Conservation (phyloP, 345 rosid species). For the Physaria fendleri region DNA sequence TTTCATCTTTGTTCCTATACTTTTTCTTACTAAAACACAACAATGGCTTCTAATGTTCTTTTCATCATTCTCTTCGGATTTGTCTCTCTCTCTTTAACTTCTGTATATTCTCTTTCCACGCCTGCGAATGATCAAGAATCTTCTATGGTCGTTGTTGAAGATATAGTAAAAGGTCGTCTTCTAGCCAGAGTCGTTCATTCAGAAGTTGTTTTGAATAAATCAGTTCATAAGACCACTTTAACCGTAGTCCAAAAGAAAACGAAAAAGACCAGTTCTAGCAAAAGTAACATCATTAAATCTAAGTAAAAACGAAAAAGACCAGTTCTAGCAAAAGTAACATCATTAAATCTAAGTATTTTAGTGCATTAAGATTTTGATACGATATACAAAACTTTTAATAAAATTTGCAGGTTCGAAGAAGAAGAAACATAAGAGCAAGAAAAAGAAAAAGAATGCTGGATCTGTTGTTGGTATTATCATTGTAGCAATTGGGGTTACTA, state of each 20-base stretch:
- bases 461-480: background rate
- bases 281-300: background rate
- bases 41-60: conserved; percentile 12
- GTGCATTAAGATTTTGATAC: background rate
- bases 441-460: background rate
- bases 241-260: no score
- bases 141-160: background rate
- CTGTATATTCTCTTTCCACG: background rate
- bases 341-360: background rate
- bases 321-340: background rate
- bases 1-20: background rate
- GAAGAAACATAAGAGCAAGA: background rate
- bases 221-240: background rate
- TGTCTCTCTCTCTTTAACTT: background rate
- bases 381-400: background rate
- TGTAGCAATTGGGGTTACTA: background rate
- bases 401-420: conserved; percentile 6
- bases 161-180: background rate
- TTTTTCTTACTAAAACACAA: conserved; percentile 7
- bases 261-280: no score
- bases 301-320: no score
- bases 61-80: conserved; percentile 5
- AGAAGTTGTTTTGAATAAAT: background rate
- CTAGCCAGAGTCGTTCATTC: background rate
- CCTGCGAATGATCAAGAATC: background rate